A percentile compares a stretch with the other conserved stretches of the same genome.
Evolutionary conservation across 176 grass and related monocot species (phyloP).

Genomic region (Puya raimondii): DNA sequence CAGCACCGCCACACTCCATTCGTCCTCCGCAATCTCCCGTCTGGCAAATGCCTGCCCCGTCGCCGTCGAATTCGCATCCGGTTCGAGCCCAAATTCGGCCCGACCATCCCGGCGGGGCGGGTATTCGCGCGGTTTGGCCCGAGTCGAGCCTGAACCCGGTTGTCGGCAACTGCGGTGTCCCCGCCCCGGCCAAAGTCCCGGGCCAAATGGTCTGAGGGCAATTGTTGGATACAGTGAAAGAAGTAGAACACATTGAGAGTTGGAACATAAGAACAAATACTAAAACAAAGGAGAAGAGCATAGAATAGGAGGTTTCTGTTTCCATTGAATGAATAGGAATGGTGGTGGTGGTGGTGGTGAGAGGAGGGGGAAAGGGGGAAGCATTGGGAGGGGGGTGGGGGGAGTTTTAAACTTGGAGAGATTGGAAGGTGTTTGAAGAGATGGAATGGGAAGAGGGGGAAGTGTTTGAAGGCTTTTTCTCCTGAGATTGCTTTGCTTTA

Average conservation of each 20-base stretch:
- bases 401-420: constrained; percentile 25
- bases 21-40: constrained; percentile 67
- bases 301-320: constrained; percentile 15
- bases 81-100: constrained; percentile 78
- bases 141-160: constrained; percentile 70
- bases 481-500: constrained; percentile 26
- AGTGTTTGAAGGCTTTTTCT: constrained; percentile 27
- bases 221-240: constrained; percentile 67
- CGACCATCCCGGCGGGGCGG: constrained; percentile 62
- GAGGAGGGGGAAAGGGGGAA: constrained; percentile 6
- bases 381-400: constrained; percentile 14
- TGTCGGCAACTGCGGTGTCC: constrained; percentile 55
- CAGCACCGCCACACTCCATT: constrained; percentile 49
- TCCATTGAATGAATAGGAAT: constrained; percentile 16
- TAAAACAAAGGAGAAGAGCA: constrained; percentile 19
- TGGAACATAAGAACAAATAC: constrained; percentile 22
- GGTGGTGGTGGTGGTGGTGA: background rate
- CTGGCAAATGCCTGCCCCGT: constrained; percentile 48
- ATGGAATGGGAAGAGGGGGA: background rate
- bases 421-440: constrained; percentile 3
- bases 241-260: constrained; percentile 29
- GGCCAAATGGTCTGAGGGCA: constrained; percentile 80
- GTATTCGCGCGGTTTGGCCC: constrained; percentile 41
- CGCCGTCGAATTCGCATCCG: constrained; percentile 49
- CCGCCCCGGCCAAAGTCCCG: constrained; percentile 61